phyloP scores from a whole-genome alignment of 2,329 filamentous ascomycete species.

The Trichophaea hybrida region DNA sequence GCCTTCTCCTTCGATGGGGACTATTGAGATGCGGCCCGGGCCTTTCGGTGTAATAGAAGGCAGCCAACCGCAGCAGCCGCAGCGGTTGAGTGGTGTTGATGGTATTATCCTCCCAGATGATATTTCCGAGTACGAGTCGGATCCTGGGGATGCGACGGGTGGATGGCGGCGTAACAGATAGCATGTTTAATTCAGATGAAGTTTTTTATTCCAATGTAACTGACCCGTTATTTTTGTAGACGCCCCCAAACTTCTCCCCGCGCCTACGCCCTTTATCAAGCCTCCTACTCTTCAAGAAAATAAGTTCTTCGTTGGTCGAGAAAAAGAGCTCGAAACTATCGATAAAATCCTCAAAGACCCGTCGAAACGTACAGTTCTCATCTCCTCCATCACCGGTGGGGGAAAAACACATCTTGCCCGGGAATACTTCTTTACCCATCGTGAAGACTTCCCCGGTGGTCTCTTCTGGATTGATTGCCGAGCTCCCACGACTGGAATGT shows the following conservation, averaged over 20 bases:
- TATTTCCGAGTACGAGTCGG: not conserved
- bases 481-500: conserved; percentile 11
- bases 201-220: not conserved
- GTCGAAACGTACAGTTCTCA: conserved; percentile 42
- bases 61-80: not conserved
- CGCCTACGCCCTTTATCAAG: conserved; percentile 29
- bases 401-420: conserved; percentile 56
- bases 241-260: not conserved
- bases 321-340: conserved; percentile 43
- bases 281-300: conserved; percentile 49
- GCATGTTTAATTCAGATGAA: not conserved
- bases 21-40: not conserved
- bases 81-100: not conserved
- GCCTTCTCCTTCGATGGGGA: not conserved
- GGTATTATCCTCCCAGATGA: conserved; percentile 4
- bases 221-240: not conserved
- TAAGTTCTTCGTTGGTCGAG: conserved; percentile 46
- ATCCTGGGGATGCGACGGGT: not conserved
- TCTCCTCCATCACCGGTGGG: conserved; percentile 50
- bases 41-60: not conserved
- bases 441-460: conserved; percentile 46
- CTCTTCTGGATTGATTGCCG: conserved; percentile 50
- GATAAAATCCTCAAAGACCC: conserved; percentile 46
- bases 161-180: not conserved
- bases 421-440: conserved; percentile 43